These are phyloP conservation scores for Huntiella omanensis DNA, from an alignment of 2,329 filamentous ascomycete genomes.

Conservation along the genomic window DNA sequence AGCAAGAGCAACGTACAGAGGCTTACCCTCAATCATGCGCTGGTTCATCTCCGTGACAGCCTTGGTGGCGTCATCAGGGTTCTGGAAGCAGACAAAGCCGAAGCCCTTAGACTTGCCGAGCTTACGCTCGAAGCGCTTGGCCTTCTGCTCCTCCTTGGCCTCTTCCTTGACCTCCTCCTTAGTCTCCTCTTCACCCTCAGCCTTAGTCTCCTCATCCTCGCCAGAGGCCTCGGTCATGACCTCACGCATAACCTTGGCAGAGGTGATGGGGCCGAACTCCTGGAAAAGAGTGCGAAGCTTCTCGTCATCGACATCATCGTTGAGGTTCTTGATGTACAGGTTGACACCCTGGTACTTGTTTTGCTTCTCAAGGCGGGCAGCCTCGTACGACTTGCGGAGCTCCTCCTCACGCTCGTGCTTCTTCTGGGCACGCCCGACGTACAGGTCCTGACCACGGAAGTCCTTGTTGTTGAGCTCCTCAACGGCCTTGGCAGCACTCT, in stretches of 20 bases:
- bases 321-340: constrained; percentile 98
- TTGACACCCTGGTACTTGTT: constrained; percentile 99
- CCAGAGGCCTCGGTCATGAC: constrained; percentile 36
- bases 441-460: constrained; percentile 85
- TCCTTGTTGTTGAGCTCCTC: constrained; percentile 84
- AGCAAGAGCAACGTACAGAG: constrained; percentile 89
- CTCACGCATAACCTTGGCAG: constrained; percentile 98
- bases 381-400: constrained; percentile 96
- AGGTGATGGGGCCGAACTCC: constrained; percentile 86
- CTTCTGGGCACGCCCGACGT: constrained; percentile 97
- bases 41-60: constrained; percentile 99
- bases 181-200: constrained; percentile 22
- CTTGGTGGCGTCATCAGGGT: constrained; percentile 97
- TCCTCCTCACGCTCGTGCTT: constrained; percentile 99
- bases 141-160: constrained; percentile 25
- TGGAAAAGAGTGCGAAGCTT: constrained; percentile 89
- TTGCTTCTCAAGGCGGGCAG: constrained; percentile 91
- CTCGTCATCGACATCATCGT: constrained; percentile 93
- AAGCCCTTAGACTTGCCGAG: constrained; percentile 99
- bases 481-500: constrained; percentile 68
- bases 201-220: constrained; percentile 32
- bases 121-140: constrained; percentile 40
- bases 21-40: constrained; percentile 94
- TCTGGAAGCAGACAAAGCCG: constrained; percentile 99
- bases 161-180: constrained; percentile 32